These are phyloP conservation scores for Suhomyces kunorum DNA, from an alignment of 1,139 yeast genomes.

Conservation along the genomic window DNA sequence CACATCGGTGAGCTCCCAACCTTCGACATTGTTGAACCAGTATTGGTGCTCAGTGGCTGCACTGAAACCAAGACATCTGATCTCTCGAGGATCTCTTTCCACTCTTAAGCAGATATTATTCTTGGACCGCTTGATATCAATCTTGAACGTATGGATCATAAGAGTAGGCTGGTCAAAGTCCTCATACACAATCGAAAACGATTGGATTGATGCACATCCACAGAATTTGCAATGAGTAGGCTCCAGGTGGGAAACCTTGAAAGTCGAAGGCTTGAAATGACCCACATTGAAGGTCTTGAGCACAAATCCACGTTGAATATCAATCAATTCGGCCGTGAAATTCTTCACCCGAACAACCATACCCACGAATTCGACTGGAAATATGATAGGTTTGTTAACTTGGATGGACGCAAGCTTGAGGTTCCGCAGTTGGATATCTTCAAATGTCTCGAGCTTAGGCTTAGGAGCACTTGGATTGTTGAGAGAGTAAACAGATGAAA, in stretches of 20 bases:
- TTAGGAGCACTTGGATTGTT: conserved; percentile 3
- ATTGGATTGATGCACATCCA: conserved; percentile 79
- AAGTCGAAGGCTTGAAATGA: conserved; percentile 58
- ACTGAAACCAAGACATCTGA: conserved; percentile 82
- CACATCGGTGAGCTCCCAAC: conserved; percentile 78
- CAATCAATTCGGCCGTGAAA: conserved; percentile 63
- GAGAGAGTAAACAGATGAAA: conserved; percentile 16
- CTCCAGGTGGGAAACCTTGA: conserved; percentile 74
- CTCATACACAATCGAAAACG: conserved; percentile 71
- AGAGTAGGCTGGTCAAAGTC: conserved; percentile 58
- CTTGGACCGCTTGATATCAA: conserved; percentile 69
- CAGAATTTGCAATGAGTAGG: conserved; percentile 90
- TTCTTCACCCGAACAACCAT: conserved; percentile 63
- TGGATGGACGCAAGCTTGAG: conserved; percentile 2
- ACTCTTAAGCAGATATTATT: conserved; percentile 82
- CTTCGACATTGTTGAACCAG: conserved; percentile 65
- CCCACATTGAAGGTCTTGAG: conserved; percentile 59
- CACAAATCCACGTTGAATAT: conserved; percentile 74
- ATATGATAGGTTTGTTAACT: conserved; percentile 34
- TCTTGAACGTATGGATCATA: conserved; percentile 70
- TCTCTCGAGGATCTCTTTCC: conserved; percentile 90
- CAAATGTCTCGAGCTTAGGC: neutral
- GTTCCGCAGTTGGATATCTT: neutral
- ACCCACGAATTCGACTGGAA: conserved; percentile 65
- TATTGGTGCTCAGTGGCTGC: conserved; percentile 70